Base-by-base conservation (phyloP, 257 asterid species). In the Henckelia pumila region DNA sequence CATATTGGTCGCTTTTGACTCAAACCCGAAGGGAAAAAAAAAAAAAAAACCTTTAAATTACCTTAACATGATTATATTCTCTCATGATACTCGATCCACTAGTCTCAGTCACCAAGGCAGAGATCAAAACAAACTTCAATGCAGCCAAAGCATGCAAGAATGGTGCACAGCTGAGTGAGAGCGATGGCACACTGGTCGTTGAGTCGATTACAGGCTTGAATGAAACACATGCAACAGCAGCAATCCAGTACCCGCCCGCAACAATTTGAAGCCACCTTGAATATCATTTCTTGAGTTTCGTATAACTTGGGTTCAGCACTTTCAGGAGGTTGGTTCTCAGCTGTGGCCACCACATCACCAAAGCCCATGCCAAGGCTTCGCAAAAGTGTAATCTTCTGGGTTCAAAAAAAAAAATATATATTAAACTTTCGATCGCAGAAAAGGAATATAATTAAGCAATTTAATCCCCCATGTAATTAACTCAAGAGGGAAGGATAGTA, bases 151-250 rank as follows among this genome's bases (percentile, higher is more conserved):
- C 98, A 92, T 2, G 96, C 95, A 30, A 89, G 85, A 14, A 80
- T 79, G 0, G 95, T 59, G 61, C 98, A 89, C 32, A 92, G 78
- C 83, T 92, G 98, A 13, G 95, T 61, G 8, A 80, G 35, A 63
- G 81, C 84, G 56, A 87, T 61, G 3, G 90, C 89, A 50, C 95
- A 89, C 63, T 79, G 92, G 82, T 92, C 95, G 35, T 80, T 87
- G 9, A 89, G 56, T 68, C 75, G 73, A 59, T 67, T 69, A 16
- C 94, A 89, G 64, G 68, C 81, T 66, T 77, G 92, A 68, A 92
- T 74, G 71, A 75, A 83, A 58, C 91, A 92, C 92, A 92, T 81
- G 79, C 98, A 89, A 76, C 98, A 92, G 33, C 90, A 85, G 7
- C 70, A 56, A 26, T 89, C 91, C 7, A 77, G n/a, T 75, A 78